Percentiles rank a stretch among this genome's conserved stretches.
Conservation (phyloP, 805 yeast species). For the Zygotorulaspora chibaensis region DNA sequence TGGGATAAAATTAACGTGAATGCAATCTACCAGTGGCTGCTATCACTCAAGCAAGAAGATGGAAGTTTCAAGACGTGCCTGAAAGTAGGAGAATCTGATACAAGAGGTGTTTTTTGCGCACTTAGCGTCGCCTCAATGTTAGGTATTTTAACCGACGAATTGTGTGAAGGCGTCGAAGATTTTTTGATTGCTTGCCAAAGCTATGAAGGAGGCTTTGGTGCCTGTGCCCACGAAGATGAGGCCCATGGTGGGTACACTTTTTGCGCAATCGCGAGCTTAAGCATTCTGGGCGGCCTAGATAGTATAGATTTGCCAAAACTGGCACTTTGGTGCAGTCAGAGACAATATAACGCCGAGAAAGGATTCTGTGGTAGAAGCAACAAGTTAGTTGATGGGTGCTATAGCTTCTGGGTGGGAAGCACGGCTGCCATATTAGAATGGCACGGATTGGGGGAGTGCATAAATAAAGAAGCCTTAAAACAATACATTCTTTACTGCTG, state of each 20-base stretch:
- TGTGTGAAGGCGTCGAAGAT: constrained; percentile 47
- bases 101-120: constrained; percentile 84
- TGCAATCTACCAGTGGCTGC: constrained; percentile 58
- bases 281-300: constrained; percentile 42
- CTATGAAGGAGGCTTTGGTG: constrained; percentile 94
- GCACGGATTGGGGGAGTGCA: constrained; percentile 28
- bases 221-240: constrained; percentile 67
- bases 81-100: constrained; percentile 71
- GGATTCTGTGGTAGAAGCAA: constrained; percentile 89
- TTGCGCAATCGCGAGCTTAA: constrained; percentile 73
- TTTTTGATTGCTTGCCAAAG: constrained; percentile 77
- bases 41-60: constrained; percentile 54
- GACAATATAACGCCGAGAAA: constrained; percentile 74
- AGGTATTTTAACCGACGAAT: constrained; percentile 56
- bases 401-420: constrained; percentile 94
- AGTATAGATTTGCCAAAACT: constrained; percentile 47
- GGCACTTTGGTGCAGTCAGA: constrained; percentile 60
- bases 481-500: constrained; percentile 72
- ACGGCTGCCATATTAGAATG: constrained; percentile 49
- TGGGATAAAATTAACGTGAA: constrained; percentile 45
- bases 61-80: constrained; percentile 59
- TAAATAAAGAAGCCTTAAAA: constrained; percentile 55
- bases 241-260: constrained; percentile 98
- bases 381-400: constrained; percentile 94
- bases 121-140: constrained; percentile 66